Evolutionary conservation across 495 filamentous ascomycete genomes (phyloP).

Genomic region (Opeltia flavorubescens): DNA sequence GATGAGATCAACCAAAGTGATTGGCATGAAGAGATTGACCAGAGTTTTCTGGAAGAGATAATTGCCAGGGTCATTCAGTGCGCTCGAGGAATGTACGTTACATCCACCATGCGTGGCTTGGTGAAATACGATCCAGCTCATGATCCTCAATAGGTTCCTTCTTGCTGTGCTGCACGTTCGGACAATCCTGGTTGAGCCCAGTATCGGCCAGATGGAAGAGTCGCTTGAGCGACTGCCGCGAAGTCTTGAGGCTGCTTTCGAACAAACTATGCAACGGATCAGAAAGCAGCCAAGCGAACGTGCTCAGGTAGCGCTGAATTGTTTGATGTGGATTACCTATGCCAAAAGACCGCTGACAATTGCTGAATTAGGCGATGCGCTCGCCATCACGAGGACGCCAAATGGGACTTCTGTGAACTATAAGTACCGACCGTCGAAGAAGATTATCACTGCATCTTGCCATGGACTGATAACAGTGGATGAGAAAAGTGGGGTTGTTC

Average conservation of each 20-base stretch:
- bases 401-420: not conserved
- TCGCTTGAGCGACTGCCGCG: slow-evolving; percentile 2
- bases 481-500: slow-evolving; percentile 26
- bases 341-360: slow-evolving; percentile 2
- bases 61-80: slow-evolving; percentile 1
- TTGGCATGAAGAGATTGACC: not conserved
- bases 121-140: not conserved
- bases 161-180: slow-evolving; percentile 8
- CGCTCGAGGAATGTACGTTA: slow-evolving; percentile 5
- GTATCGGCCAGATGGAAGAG: slow-evolving; percentile 7
- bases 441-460: slow-evolving; percentile 23
- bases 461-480: slow-evolving; percentile 35
- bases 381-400: slow-evolving; percentile 1
- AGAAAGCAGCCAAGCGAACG: slow-evolving; percentile 4
- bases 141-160: slow-evolving; percentile 5
- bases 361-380: slow-evolving; percentile 3
- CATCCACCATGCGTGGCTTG: not conserved
- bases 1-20: slow-evolving; percentile 2
- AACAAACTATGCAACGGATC: slow-evolving; percentile 4
- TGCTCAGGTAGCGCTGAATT: not conserved
- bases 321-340: slow-evolving; percentile 4
- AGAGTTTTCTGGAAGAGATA: not conserved
- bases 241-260: slow-evolving; percentile 5
- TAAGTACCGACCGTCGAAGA: not conserved
- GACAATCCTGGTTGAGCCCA: slow-evolving; percentile 5